phyloP scores from a whole-genome alignment of 139 green algal species.

The Nannochloris sp. region DNA sequence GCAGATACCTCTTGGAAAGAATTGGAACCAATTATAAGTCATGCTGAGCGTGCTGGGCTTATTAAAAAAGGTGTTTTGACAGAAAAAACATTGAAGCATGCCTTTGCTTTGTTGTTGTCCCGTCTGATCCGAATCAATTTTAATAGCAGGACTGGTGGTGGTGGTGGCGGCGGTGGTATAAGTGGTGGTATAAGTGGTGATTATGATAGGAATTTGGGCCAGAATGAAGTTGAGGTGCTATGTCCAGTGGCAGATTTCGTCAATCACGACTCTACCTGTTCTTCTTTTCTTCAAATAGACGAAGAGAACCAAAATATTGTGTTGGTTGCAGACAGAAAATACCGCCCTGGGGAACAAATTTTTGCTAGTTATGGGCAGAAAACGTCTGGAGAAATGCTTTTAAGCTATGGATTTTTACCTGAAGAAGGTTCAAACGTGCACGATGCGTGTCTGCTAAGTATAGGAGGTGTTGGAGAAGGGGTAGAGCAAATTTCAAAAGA shows the following conservation, averaged over 20 bases:
- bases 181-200: too few relatives aligned
- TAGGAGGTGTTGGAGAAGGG: conserved; percentile 31
- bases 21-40: conserved; percentile 7
- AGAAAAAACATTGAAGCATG: conserved; percentile 27
- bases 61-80: conserved; percentile 17
- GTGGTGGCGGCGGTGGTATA: conserved; percentile 32
- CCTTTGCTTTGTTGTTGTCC: conserved; percentile 53
- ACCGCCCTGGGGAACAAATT: conserved; percentile 45
- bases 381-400: conserved; percentile 46
- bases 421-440: conserved; percentile 40
- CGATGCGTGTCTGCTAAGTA: conserved; percentile 41
- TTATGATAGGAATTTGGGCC: too few relatives aligned
- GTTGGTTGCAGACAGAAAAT: conserved; percentile 39
- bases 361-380: conserved; percentile 48
- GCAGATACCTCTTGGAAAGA: conserved; percentile 32
- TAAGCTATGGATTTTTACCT: conserved; percentile 61
- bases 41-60: conserved; percentile 8
- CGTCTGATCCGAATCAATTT: conserved; percentile 51
- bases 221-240: conserved; percentile 40
- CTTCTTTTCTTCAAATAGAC: conserved; percentile 33
- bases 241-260: conserved; percentile 57
- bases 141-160: not conserved
- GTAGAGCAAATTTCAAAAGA: not conserved
- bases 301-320: conserved; percentile 25
- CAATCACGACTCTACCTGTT: conserved; percentile 38